Conservation (phyloP, 2,329 filamentous ascomycete species). For the Clathrospora elynae region DNA sequence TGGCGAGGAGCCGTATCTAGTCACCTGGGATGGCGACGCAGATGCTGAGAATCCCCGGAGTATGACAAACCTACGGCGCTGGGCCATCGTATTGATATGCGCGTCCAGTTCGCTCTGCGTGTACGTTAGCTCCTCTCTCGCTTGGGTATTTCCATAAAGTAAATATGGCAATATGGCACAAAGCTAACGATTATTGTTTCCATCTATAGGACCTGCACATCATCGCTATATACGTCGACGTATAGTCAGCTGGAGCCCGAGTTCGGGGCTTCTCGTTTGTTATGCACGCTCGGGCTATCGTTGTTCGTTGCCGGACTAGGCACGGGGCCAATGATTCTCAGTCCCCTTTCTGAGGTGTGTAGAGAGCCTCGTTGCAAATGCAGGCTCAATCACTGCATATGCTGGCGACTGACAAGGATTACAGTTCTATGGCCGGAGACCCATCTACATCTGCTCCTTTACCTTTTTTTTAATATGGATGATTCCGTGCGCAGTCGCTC, state of each 20-base stretch:
- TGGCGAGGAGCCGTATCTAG: constrained; percentile 63
- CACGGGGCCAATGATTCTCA: constrained; percentile 61
- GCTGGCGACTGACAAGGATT: constrained; percentile 1
- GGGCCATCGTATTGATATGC: constrained; percentile 78
- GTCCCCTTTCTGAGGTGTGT: constrained; percentile 57
- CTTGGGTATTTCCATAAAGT: too few species aligned
- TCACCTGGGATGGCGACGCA: constrained; percentile 73
- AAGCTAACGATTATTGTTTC: constrained; percentile 6
- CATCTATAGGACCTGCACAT: constrained; percentile 71
- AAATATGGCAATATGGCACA: too few species aligned
- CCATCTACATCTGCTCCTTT: constrained; percentile 79
- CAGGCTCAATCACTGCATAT: background rate
- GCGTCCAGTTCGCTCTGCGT: constrained; percentile 78
- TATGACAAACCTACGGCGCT: constrained; percentile 70
- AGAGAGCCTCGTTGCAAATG: constrained; percentile 3
- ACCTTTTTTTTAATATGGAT: constrained; percentile 77
- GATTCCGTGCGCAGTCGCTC: constrained; percentile 79
- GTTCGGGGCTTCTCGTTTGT: constrained; percentile 70
- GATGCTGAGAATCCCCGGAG: constrained; percentile 78
- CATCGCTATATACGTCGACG: constrained; percentile 86
- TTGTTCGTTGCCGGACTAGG: constrained; percentile 79
- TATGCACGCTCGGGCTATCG: constrained; percentile 80
- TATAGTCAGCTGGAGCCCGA: constrained; percentile 77
- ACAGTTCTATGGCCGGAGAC: constrained; percentile 79
- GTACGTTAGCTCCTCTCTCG: constrained; percentile 59